Evolutionary conservation across 2,329 filamentous ascomycete genomes (phyloP), one percentile per base, ranked within the genome.

Genomic region (Fusarium sp.): DNA sequence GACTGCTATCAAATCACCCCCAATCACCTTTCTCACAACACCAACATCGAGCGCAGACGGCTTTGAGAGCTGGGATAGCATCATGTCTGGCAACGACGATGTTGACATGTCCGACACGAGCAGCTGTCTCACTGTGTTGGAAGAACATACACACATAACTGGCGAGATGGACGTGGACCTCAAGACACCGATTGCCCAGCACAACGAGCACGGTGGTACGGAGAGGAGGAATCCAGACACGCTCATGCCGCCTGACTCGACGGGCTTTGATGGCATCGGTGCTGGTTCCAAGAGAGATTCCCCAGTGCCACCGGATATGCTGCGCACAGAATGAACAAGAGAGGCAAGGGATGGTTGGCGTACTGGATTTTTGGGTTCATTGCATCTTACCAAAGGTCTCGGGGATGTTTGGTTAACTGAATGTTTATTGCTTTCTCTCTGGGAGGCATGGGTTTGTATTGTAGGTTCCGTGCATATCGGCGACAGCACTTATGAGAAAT

Each of bases 61-160:
- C 44, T 71, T 73, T 15, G 53, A 71, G 57, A 44, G 70, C 64
- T 42, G 41, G 15, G 38, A 53, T 15, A 46, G 36, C 21, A 31
- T 59, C 17, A n/a, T 54, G n/a, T 48, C 42, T 13, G 63, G 71
- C 29, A 59, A 49, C 36, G 65, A 71, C 29, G 82, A 84, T 29
- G 71, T 82, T 6, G 80, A 83, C 41, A 82, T 82, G 78, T 82
- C 80, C n/a, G 82, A 83, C 54, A 63, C 72, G 6, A 76, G 73
- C 53, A 81, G 77, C 60, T 70, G 75, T 50, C 51, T 71, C 17
- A 76, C 77, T 1, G 45, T 56, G 14, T 32, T 53, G 5, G 76
- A 77, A 43, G 71, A 72, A 23, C 63, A 68, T 39, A 72, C 67
- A 14, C 62, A 72, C 5, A 70, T 71, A 19, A 61, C 54, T 14